Base-by-base conservation (phyloP, 2,329 filamentous ascomycete genomes). In the Fusarium hainanense region DNA sequence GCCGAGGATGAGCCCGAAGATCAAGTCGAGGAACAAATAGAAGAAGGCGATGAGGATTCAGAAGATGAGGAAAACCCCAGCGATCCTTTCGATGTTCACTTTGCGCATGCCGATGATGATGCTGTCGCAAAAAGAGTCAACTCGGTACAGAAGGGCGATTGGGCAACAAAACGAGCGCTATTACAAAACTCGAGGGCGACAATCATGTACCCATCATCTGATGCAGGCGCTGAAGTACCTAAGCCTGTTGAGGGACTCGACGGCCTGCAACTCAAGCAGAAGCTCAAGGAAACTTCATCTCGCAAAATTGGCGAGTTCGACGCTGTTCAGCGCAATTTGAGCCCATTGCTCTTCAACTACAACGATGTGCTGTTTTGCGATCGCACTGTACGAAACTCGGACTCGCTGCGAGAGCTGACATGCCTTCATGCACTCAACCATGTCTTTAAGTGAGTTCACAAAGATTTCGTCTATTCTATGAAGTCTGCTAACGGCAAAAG, bases 401-500 rank as follows among this genome's bases (percentile, higher is more conserved):
- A 87, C 23, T 86, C 84, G 7, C 78, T 98, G 50, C 89, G 93
- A 52, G 88, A 90, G 42, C 82, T 97, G 54, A 85, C 89, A 18
- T 93, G 92, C 72, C 84, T 98, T 3, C 96, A 99, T 79, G 90
- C 91, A 4, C 83, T 98, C 14, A 98, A 98, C 78, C 96, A 98
- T 77, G 85, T 98, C 42, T 90, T 97, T 80, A 98, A 97, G 88
- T 90, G 78, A 77, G 86, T 71, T 23, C 4, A 3, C 20, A 28
- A 11, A 30, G 21, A 41, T 14, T 20, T 32, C 16, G n/a, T n/a
- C 18, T 28, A 10, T 13, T 18, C 3, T 37, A n/a, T 8, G 3
- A 25, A 28, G 27, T 20, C 27, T 20, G 16, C 71, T 78, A 57
- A 76, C 67, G 54, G 3, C 7, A 27, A 2, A 48, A 90, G 88